Conservation (phyloP, 257 asterid genomes). For the Mitragyna speciosa region DNA sequence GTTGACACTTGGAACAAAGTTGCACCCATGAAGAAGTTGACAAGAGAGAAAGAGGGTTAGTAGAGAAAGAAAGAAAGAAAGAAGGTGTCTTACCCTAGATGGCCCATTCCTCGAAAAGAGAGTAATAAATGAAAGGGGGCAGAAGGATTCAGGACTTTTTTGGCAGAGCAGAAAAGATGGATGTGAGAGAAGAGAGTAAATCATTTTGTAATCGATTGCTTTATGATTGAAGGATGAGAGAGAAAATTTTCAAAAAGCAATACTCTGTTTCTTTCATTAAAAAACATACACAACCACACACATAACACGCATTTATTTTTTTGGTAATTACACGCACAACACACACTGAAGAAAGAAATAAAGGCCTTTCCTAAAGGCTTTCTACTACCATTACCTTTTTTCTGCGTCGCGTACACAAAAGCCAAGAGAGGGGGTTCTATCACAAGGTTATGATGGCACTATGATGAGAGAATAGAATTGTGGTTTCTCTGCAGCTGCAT, state of each 20-base stretch:
- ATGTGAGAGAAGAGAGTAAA: constrained; percentile 60
- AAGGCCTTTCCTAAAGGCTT: constrained; percentile 39
- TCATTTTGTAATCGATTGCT: constrained; percentile 97
- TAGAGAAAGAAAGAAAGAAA: not conserved
- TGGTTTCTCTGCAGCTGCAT: constrained; percentile 78
- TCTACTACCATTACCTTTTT: constrained; percentile 40
- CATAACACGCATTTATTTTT: no score
- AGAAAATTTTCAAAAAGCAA: not conserved
- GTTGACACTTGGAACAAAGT: constrained; percentile 46
- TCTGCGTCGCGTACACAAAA: constrained; percentile 51
- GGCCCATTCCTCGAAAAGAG: constrained; percentile 75
- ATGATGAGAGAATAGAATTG: constrained; percentile 94
- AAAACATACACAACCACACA: not conserved
- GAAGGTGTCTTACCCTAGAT: constrained; percentile 39
- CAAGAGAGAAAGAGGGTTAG: constrained; percentile 24
- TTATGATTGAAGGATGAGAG: constrained; percentile 41
- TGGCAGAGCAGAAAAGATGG: constrained; percentile 84
- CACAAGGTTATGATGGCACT: constrained; percentile 71
- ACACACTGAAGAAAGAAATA: constrained; percentile 24
- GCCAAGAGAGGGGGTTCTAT: constrained; percentile 37
- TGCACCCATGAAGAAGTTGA: constrained; percentile 51
- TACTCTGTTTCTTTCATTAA: not conserved
- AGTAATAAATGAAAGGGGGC: constrained; percentile 64
- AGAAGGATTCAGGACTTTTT: constrained; percentile 74
- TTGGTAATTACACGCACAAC: not conserved